Evolutionary conservation across 257 asterid species (phyloP), one percentile per base, ranked within the genome.

Genomic region (Pogostemon cablin): DNA sequence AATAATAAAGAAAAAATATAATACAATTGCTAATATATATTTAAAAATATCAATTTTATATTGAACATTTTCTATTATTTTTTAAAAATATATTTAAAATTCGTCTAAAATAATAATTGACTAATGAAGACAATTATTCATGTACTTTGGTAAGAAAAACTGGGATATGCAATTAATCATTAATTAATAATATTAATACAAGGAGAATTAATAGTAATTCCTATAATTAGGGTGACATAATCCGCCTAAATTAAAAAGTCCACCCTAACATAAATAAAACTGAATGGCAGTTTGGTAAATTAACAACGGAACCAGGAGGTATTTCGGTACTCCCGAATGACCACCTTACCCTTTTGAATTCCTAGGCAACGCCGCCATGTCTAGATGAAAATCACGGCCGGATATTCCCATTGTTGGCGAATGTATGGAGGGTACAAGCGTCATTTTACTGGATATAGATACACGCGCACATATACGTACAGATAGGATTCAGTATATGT

Each of bases 221-320:
- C 80, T 48, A 57, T 74, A 71, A 82, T 76, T 66, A 76, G 63
- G 55, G 73, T 46, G 74, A 65, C 65, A 69, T 72, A 72, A 72
- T 60, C 67, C 32, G 32, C 69, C 62, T 71, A 56, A 0, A 12
- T 53, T 5, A 56, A 75, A 40, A 39, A 73, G 37, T 7, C 69
- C 79, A 73, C 62, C 35, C 7, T 54, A 68, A 34, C 6, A 43
- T 17, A 46, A 74, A 47, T 12, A 58, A 11, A 2, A 61, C 8
- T 11, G 17, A 25, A 62, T 67, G 76, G 65, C 15, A 3, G 11
- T 71, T 38, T 11, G 4, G 80, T 67, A 67, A 61, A 50, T 66
- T 7, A 8, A 5, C 7, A 0, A 0, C 0, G 5, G 35, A 7
- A 6, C 0, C 2, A 0, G 40, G 73, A 25, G 67, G 11, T 20